phyloP scores from a whole-genome alignment of 495 filamentous ascomycete species.

The Penicillium pancosmium region DNA sequence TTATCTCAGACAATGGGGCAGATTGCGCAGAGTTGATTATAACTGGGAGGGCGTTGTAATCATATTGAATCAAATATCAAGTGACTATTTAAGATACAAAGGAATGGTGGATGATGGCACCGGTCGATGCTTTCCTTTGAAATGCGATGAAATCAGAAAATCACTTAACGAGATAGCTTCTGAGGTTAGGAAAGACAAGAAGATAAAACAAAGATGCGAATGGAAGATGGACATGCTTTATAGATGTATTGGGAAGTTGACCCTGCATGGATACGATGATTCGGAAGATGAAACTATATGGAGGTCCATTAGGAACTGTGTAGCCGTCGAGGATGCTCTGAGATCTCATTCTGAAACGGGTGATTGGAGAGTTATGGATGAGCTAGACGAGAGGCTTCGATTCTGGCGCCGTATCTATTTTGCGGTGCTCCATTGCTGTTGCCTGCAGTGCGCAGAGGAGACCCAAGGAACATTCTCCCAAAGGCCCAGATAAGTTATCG shows the following conservation, averaged over 20 bases:
- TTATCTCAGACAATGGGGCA: background rate
- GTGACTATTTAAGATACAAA: background rate
- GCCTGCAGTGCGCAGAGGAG: background rate
- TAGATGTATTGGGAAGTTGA: constrained; percentile 2
- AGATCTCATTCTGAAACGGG: background rate
- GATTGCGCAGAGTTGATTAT: background rate
- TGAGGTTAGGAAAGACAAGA: background rate
- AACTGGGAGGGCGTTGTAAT: background rate
- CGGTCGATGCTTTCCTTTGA: background rate
- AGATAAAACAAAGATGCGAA: background rate
- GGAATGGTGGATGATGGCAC: background rate
- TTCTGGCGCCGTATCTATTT: constrained; percentile 1
- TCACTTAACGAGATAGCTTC: background rate
- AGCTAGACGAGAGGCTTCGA: background rate
- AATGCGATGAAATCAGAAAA: background rate
- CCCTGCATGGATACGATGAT: background rate
- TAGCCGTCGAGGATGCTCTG: background rate
- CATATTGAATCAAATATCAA: background rate
- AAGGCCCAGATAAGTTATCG: background rate
- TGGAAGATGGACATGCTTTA: background rate
- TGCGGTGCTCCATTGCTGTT: background rate
- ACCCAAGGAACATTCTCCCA: background rate
- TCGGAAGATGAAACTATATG: background rate
- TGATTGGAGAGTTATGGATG: background rate
- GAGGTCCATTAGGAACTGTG: background rate